Evolutionary conservation across 768 basidiomycete species (phyloP), one percentile per base, ranked within the genome.

Genomic region (Rhizopogon roseolus): DNA sequence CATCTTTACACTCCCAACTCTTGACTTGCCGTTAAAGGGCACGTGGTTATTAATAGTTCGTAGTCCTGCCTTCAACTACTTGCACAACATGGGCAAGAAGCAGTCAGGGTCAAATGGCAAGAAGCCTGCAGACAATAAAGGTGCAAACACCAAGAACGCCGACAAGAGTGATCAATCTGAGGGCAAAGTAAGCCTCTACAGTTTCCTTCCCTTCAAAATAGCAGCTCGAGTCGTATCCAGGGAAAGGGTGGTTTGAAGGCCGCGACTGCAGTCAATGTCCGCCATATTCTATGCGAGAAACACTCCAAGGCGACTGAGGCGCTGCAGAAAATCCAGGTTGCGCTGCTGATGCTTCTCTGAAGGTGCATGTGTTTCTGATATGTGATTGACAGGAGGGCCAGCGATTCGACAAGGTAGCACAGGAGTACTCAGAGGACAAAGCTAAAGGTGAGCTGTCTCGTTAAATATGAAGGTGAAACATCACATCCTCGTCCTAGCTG

Each of bases 391-490:
- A 81, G 88, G 85, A 81, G 56, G 91, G 91, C 22, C 81, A 88
- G 61, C 71, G 88, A 10, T 93, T 93, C 65, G 88, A 92, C 71
- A 93, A 91, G 68, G 88, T 92, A 34, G 91, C 91, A 5, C 86
- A 91, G 63, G 91, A 92, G 62, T 93, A 90, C 60, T 93, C 92
- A 1, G 90, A 92, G 67, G 91, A 93, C 71, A 93, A 93, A 65
- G 91, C 91, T 6, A 93, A 92, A 78, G 80, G 90, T 87, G 53
- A 19, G 65, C 61, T 8, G 27, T 6, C 11, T 25, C 43, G 36
- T 40, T 39, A 16, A 6, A 19, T 37, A 9, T 52, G 6, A 3
- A n/a, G 29, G n/a, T 52, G 41, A 8, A 28, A 54, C 8, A 29
- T 48, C 53, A 42, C 27, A 49, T 43, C 36, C 40, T 41, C 45